Evolutionary conservation across 1,139 yeast genomes (phyloP).

Genomic region (Protomyces inundatus): DNA sequence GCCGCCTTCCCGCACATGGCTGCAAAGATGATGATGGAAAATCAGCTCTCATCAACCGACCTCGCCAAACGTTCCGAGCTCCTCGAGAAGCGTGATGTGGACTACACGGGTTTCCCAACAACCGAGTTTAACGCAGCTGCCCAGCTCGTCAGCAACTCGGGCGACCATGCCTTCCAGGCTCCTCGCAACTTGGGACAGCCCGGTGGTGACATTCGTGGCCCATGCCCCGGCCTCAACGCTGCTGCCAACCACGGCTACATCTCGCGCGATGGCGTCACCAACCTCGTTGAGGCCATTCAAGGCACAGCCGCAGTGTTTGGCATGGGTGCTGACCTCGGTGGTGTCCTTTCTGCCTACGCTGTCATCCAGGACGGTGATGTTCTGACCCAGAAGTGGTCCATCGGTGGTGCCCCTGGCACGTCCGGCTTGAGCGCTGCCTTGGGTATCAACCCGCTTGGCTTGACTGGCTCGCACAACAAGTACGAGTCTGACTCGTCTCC

Average conservation of each 20-base stretch:
- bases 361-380: slow-evolving; percentile 12
- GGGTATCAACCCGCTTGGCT: neutral
- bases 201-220: slow-evolving; percentile 21
- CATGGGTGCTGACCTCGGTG: slow-evolving; percentile 19
- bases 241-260: slow-evolving; percentile 23
- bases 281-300: slow-evolving; percentile 11
- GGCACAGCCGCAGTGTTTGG: slow-evolving; percentile 16
- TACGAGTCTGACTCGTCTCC: slow-evolving; percentile 25
- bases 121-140: slow-evolving; percentile 7
- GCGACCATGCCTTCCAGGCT: slow-evolving; percentile 12
- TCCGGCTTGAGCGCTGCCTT: neutral
- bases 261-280: slow-evolving; percentile 7
- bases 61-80: neutral
- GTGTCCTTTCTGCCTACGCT: slow-evolving; percentile 14
- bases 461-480: slow-evolving; percentile 23
- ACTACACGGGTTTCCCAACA: slow-evolving; percentile 19
- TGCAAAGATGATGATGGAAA: neutral
- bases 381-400: slow-evolving; percentile 14
- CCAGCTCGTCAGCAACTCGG: slow-evolving; percentile 9
- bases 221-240: slow-evolving; percentile 22
- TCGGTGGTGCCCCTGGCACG: slow-evolving; percentile 6
- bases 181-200: slow-evolving; percentile 2
- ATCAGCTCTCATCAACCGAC: neutral
- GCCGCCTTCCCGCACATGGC: slow-evolving; percentile 25
- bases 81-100: slow-evolving; percentile 5